Percentiles rank a stretch among this genome's conserved stretches.
phyloP scores from a whole-genome alignment of 768 basidiomycete genomes.

The Candolleomyces efflorescens region DNA sequence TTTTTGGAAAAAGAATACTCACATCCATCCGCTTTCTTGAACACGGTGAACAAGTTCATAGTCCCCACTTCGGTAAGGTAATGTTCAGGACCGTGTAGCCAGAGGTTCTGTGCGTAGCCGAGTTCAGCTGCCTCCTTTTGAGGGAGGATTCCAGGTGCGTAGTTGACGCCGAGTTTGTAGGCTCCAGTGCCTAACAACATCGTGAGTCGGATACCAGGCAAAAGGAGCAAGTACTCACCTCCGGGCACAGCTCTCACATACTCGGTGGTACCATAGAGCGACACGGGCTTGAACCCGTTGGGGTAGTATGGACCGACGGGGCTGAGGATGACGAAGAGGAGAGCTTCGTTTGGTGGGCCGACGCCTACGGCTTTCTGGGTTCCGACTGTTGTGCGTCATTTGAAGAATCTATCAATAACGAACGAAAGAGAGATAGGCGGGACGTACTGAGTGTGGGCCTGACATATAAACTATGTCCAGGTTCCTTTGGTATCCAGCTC shows the following conservation, averaged over 20 bases:
- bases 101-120: slow-evolving; percentile 73
- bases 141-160: slow-evolving; percentile 83
- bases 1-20: slow-evolving; percentile 13
- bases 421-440: background rate
- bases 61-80: slow-evolving; percentile 58
- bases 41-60: slow-evolving; percentile 79
- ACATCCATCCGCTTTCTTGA: slow-evolving; percentile 58
- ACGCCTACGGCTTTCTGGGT: slow-evolving; percentile 70
- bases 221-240: slow-evolving; percentile 51
- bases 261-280: slow-evolving; percentile 82
- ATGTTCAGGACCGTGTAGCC: slow-evolving; percentile 53
- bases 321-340: slow-evolving; percentile 81
- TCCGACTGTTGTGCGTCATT: slow-evolving; percentile 37
- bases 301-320: slow-evolving; percentile 87
- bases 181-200: slow-evolving; percentile 61
- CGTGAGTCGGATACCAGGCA: no score
- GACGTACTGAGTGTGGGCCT: slow-evolving; percentile 67
- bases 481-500: slow-evolving; percentile 86
- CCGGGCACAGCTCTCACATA: slow-evolving; percentile 84
- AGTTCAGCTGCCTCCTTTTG: slow-evolving; percentile 70
- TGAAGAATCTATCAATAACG: background rate
- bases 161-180: slow-evolving; percentile 85
- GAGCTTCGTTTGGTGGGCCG: slow-evolving; percentile 70
- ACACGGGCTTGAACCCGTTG: slow-evolving; percentile 85
- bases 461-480: slow-evolving; percentile 89